Evolutionary conservation across 495 filamentous ascomycete genomes (phyloP).

Genomic region (Aspergillus coremiiformis): DNA sequence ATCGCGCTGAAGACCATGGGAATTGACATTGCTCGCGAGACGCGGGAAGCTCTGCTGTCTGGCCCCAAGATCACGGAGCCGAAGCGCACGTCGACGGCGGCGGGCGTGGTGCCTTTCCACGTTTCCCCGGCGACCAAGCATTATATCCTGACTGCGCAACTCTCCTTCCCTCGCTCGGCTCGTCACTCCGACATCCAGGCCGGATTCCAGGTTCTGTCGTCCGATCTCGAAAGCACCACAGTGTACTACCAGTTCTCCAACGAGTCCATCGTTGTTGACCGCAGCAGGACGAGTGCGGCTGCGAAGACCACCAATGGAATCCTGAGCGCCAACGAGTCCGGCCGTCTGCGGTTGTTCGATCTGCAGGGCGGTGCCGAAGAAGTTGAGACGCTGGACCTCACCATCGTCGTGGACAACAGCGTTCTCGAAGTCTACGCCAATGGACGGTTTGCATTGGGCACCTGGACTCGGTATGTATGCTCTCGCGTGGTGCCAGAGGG

Average conservation of each 20-base stretch:
- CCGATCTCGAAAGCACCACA: conserved; percentile 10
- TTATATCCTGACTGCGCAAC: conserved; percentile 8
- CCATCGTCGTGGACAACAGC: conserved; percentile 14
- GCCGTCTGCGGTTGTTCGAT: conserved; percentile 16
- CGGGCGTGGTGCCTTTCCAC: conserved; percentile 7
- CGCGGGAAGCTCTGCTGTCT: conserved; percentile 8
- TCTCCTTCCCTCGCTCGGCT: conserved; percentile 13
- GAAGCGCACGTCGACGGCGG: conserved; percentile 1
- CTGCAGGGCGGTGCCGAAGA: neutral
- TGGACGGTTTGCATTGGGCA: conserved; percentile 15
- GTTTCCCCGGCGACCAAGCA: conserved; percentile 11
- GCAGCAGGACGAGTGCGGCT: conserved; percentile 18
- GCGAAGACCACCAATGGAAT: conserved; percentile 13
- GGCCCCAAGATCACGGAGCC: neutral
- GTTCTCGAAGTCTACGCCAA: conserved; percentile 21
- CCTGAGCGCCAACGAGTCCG: conserved; percentile 8
- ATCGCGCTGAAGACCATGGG: conserved; percentile 15
- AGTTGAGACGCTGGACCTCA: conserved; percentile 16
- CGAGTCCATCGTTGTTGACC: conserved; percentile 18
- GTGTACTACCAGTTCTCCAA: conserved; percentile 22
- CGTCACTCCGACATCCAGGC: conserved; percentile 10
- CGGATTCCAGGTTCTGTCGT: conserved; percentile 17
- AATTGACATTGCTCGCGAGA: conserved; percentile 16
- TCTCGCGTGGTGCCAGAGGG: neutral
- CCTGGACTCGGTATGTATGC: conserved; percentile 15